These are phyloP conservation scores for Aleurites moluccanus DNA, from an alignment of 441 rosid genomes.

Conservation along the genomic window DNA sequence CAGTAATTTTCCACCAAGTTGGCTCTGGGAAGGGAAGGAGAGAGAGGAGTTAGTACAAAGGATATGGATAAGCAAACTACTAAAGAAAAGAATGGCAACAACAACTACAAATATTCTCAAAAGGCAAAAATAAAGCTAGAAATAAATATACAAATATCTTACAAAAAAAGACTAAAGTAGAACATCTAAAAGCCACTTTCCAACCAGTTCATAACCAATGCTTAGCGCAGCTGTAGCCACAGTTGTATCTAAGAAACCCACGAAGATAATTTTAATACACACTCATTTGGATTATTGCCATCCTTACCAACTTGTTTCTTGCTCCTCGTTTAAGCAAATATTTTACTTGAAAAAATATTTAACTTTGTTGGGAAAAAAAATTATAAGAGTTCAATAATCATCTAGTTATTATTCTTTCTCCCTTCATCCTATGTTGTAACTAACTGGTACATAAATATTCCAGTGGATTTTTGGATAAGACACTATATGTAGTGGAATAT, in stretches of 20 bases:
- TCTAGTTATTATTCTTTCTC: background rate
- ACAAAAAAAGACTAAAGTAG: background rate
- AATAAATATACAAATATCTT: background rate
- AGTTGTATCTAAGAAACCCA: background rate
- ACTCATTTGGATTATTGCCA: background rate
- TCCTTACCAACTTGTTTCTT: background rate
- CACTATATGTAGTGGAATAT: background rate
- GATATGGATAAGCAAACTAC: conserved; percentile 21
- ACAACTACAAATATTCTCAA: conserved; percentile 7
- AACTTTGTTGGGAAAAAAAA: background rate
- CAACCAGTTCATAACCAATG: background rate
- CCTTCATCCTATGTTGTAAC: background rate
- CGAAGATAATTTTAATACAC: background rate
- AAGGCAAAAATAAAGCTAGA: conserved; percentile 13
- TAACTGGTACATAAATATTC: background rate
- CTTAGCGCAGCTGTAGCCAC: background rate
- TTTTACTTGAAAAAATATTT: background rate
- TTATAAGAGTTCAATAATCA: background rate
- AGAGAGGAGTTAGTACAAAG: conserved; percentile 19
- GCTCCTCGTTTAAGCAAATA: background rate
- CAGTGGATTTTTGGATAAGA: background rate
- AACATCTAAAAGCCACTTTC: background rate
- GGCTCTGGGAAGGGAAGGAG: conserved; percentile 52
- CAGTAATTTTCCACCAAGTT: conserved; percentile 93
- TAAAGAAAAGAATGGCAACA: conserved; percentile 13